Conservation (phyloP, 1,284 basidiomycete genomes). For the Singerocomus inundabilis region DNA sequence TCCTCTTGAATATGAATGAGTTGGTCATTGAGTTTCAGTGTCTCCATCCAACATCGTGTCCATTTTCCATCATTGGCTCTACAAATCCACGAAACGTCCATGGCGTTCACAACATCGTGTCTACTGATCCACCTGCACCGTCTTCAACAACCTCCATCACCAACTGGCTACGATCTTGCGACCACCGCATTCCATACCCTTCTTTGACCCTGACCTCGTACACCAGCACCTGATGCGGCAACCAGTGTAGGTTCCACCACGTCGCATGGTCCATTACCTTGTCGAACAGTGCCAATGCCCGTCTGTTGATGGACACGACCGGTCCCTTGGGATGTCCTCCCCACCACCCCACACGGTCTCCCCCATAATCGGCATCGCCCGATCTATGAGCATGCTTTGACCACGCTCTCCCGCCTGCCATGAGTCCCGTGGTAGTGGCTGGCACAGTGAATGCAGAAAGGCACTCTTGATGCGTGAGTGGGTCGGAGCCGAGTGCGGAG, state of each 20-base stretch:
- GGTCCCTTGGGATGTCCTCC: constrained; percentile 49
- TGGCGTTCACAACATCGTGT: constrained; percentile 10
- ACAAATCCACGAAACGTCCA: constrained; percentile 62
- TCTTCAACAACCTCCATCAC: neutral
- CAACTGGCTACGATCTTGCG: constrained; percentile 40
- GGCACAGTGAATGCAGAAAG: constrained; percentile 44
- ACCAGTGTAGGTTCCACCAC: constrained; percentile 61
- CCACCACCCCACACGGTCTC: constrained; percentile 50
- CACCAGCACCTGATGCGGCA: constrained; percentile 55
- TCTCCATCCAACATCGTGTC: constrained; percentile 57
- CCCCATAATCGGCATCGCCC: constrained; percentile 1
- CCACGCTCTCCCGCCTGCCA: constrained; percentile 57
- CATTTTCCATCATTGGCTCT: constrained; percentile 63
- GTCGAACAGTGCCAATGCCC: constrained; percentile 47
- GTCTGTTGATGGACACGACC: constrained; percentile 48
- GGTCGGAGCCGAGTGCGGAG: constrained; percentile 52
- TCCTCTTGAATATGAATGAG: neutral
- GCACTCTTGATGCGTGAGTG: constrained; percentile 41
- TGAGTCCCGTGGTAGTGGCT: constrained; percentile 48
- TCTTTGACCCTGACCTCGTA: constrained; percentile 55
- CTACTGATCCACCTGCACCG: neutral
- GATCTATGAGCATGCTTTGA: constrained; percentile 59
- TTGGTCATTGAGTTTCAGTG: constrained; percentile 32
- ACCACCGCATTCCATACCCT: constrained; percentile 67
- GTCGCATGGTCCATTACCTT: constrained; percentile 47